Base-by-base conservation (phyloP, 2,329 filamentous ascomycete genomes). In the Aschersonia sp. region DNA sequence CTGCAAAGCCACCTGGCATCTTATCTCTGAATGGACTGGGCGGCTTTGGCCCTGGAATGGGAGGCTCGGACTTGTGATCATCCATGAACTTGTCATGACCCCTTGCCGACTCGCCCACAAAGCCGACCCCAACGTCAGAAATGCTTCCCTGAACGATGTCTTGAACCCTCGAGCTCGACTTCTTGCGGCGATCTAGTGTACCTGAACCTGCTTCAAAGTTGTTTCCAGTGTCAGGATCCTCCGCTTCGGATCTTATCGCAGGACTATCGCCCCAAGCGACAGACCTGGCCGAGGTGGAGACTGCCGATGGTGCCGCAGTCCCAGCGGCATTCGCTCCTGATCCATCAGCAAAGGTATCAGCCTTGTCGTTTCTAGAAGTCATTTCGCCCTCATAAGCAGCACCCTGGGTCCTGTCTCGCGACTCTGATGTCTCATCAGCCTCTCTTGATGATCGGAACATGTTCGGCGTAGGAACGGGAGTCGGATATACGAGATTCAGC, bases 251-350 rank as follows among this genome's bases (percentile, higher is more conserved):
- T 50, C 77, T 74, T 58, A 82, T 78, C 4, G 74, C 82, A 56
- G 80, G 71, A 52, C 81, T 80, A 51, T 80, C 68, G 9, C 78
- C 80, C 80, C 78, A 84, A 9, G 72, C 79, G 4, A 84, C 80
- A 42, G 65, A 72, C 54, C 81, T 82, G 5, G 75, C 68, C 5
- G 65, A 65, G 32, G 70, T 66, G 2, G 54, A 48, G 9, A 47
- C 31, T 12, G 40, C 43, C 29, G 50, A 51, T 10, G 50, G 30
- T n/a, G 43, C 43, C 2, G 47, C 46, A 45, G 69, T 58, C 40
- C 57, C 65, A 46, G 67, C 59, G 5, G 65, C 58, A 42, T 69
- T 59, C 48, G 69, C 65, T 31, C 20, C 20, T 20, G 20, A 20
- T 20, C 20, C 20, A 20, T 20, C 20, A 20, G 20, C 20, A 20